phyloP scores from a whole-genome alignment of 805 yeast genomes.

The Starmerella apis region DNA sequence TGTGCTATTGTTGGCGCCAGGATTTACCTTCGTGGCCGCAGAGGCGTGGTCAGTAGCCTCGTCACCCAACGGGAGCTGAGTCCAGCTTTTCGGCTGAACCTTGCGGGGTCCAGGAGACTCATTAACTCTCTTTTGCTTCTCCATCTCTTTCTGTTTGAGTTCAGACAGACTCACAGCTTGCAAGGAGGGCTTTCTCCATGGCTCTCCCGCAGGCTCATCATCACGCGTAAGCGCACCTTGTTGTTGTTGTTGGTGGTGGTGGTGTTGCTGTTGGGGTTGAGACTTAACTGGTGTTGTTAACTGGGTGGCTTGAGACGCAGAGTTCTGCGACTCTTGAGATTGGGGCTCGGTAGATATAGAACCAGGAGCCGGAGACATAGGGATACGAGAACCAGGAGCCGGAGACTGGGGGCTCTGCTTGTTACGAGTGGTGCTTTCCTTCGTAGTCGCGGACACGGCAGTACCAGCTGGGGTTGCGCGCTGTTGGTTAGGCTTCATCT shows the following conservation, averaged over 20 bases:
- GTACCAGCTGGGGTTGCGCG: neutral
- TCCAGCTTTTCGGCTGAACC: slow-evolving; percentile 1
- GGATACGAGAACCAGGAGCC: no score
- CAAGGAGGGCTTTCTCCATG: slow-evolving; percentile 22
- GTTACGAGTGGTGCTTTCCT: neutral
- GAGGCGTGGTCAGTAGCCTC: neutral
- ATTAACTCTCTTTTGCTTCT: slow-evolving; percentile 10
- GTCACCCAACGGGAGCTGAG: slow-evolving; percentile 7
- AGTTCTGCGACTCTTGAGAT: neutral
- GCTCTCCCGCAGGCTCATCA: slow-evolving; percentile 15
- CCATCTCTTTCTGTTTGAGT: slow-evolving; percentile 19
- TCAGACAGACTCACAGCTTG: slow-evolving; percentile 16
- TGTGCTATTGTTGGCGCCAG: neutral
- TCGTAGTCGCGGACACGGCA: neutral
- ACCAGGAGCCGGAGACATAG: no score
- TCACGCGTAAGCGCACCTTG: slow-evolving; percentile 1
- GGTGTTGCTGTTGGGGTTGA: slow-evolving; percentile 3
- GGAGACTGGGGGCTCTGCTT: no score
- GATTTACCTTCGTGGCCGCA: neutral
- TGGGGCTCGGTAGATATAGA: neutral
- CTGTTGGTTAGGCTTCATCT: neutral
- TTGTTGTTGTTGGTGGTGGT: neutral
- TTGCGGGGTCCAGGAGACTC: slow-evolving; percentile 6
- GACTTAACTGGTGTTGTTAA: neutral
- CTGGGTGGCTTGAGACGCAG: neutral